phyloP scores from a whole-genome alignment of 176 grass and related monocot genomes.

The Avena insularis region DNA sequence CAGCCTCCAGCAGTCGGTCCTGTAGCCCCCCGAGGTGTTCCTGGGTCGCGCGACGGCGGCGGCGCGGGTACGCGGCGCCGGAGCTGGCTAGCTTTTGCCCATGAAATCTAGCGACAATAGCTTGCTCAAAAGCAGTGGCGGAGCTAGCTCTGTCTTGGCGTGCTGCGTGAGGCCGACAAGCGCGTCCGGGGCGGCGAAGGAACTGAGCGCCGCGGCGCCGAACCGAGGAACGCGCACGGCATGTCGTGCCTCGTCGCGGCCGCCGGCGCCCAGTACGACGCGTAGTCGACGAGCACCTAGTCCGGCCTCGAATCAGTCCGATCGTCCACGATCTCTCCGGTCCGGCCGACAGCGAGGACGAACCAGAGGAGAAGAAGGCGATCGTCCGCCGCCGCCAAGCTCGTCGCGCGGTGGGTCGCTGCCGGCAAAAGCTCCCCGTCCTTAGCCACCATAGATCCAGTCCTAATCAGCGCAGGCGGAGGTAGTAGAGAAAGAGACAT shows the following conservation, averaged over 20 bases:
- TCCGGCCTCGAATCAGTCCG: slow-evolving; percentile 10
- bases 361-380: too few relatives aligned
- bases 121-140: slow-evolving; percentile 37
- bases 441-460: too few relatives aligned
- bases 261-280: slow-evolving; percentile 52
- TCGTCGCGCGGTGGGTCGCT: too few relatives aligned
- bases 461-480: too few relatives aligned
- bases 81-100: slow-evolving; percentile 36
- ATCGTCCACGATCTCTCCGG: too few relatives aligned
- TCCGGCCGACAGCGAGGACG: too few relatives aligned
- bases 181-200: slow-evolving; percentile 20
- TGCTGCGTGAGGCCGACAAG: slow-evolving; percentile 16
- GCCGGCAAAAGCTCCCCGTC: too few relatives aligned
- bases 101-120: slow-evolving; percentile 24
- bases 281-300: slow-evolving; percentile 69
- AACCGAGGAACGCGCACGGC: slow-evolving; percentile 62
- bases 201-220: slow-evolving; percentile 31
- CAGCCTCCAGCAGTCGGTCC: slow-evolving; percentile 42
- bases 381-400: neutral
- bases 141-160: slow-evolving; percentile 27
- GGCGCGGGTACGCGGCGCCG: slow-evolving; percentile 38
- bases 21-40: slow-evolving; percentile 28
- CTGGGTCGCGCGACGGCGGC: slow-evolving; percentile 47
- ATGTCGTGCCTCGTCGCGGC: slow-evolving; percentile 48
- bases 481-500: too few relatives aligned